Evolutionary conservation across 164 flowering plant species (phyloP).

Genomic region (Stephania japonica): DNA sequence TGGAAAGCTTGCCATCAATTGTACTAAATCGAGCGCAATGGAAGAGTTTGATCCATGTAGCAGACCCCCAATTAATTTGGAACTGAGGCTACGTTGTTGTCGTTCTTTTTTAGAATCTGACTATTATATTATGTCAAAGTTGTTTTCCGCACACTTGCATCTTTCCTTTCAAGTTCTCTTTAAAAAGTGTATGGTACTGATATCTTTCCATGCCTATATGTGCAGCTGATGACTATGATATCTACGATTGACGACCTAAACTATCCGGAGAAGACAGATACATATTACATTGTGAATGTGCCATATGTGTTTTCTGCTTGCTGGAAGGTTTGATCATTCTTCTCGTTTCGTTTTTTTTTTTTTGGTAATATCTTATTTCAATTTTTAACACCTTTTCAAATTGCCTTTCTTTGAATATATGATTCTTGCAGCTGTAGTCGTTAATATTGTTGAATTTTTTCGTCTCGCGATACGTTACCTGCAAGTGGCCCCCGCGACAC

Average conservation of each 20-base stretch:
- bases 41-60: too few species aligned
- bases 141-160: too few species aligned
- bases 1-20: too few species aligned
- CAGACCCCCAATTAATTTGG: too few species aligned
- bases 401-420: background rate
- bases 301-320: conserved; percentile 83
- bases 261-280: conserved; percentile 84
- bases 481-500: too few species aligned
- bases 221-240: conserved; percentile 69
- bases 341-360: conserved; percentile 7
- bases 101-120: too few species aligned
- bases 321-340: conserved; percentile 58
- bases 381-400: background rate
- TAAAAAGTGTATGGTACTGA: background rate
- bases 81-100: too few species aligned
- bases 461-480: too few species aligned
- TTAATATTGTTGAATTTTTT: too few species aligned
- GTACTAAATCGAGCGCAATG: too few species aligned
- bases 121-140: too few species aligned
- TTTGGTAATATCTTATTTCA: too few species aligned
- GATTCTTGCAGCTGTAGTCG: background rate
- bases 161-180: background rate
- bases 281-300: conserved; percentile 71
- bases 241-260: conserved; percentile 80
- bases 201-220: conserved; percentile 4